Evolutionary conservation across 208 protist genomes (phyloP), one percentile per base, ranked within the genome.

Genomic region (Balamuthia mandrillaris): DNA sequence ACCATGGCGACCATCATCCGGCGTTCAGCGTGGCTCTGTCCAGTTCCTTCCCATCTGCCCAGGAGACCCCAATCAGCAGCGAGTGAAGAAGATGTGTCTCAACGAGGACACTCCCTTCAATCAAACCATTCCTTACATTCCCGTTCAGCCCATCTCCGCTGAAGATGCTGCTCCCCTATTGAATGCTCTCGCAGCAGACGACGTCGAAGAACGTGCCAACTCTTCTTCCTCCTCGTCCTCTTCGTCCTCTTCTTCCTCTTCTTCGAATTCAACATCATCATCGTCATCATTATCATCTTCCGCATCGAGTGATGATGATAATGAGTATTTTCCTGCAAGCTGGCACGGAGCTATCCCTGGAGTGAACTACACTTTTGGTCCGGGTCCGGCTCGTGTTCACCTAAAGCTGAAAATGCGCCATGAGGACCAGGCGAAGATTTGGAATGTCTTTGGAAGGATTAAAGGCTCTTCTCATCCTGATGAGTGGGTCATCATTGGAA

Each of bases 21-120:
- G 60, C n/a, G 79, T 85, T n/a, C 79, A 85, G 31, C n/a, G 79
- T 7, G 79, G 79, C 7, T 37, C 16, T 84, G 79, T 79, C 61
- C 79, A 85, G 78, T 85, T 78, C 63, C 24, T 77, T 35, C 39
- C 51, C n/a, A 78, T 85, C 9, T 85, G 79, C 51, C 79, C 79
- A 12, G 79, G 79, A 29, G 51, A 85, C n/a, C 51, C 79, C 24
- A 7, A 61, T 18, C 35, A 27, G 16, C 7, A 14, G 14, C 16
- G 14, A 14, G 18, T 54, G 47, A 12, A 24, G 7, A n/a, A 66
- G 21, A 12, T 77, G 9, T 85, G 47, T n/a, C 18, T 51, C 31
- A 42, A 45, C 31, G 33, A 66, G 7, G 35, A 85, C 18, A 81
- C 52, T 21, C 31, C 29, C 44, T 63, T 81, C n/a, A 84, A 84